phyloP scores from a whole-genome alignment of 768 basidiomycete genomes.

The Nidula microcarpa region DNA sequence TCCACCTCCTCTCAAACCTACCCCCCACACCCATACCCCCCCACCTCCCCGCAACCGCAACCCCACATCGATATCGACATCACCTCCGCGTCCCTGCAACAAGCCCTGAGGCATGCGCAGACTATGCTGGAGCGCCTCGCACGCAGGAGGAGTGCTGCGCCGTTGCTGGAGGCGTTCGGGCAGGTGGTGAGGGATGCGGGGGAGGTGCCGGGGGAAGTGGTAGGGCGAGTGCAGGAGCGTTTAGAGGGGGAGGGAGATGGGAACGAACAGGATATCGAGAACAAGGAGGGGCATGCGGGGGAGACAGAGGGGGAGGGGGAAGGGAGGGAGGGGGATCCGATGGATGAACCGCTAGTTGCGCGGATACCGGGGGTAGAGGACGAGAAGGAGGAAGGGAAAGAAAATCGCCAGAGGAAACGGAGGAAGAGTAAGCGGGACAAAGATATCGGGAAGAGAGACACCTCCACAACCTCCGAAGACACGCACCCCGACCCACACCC shows the following conservation, averaged over 20 bases:
- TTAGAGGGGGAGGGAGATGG: conserved; percentile 5
- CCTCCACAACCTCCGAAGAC: no score
- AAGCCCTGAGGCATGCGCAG: conserved; percentile 23
- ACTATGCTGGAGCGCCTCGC: conserved; percentile 29
- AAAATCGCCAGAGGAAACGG: background rate
- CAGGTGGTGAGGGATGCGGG: conserved; percentile 12
- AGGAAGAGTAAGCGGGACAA: background rate
- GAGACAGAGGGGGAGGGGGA: conserved; percentile 6
- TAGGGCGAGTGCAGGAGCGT: conserved; percentile 7
- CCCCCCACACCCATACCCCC: conserved; percentile 13
- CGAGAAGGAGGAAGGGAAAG: background rate
- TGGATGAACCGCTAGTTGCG: background rate
- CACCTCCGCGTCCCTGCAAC: conserved; percentile 9
- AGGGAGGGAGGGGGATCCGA: background rate
- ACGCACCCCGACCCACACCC: no score
- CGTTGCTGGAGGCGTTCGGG: conserved; percentile 18
- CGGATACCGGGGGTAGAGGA: background rate
- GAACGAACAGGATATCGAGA: conserved; percentile 9
- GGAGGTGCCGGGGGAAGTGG: conserved; percentile 8
- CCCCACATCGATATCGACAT: conserved; percentile 7
- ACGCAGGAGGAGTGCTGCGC: conserved; percentile 25
- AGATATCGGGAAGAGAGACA: background rate
- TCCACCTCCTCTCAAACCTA: conserved; percentile 8
- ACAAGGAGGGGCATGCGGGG: conserved; percentile 7
- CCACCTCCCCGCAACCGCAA: background rate